Evolutionary conservation across 306 rosid genomes (phyloP).

Genomic region (Cicer judaicum): DNA sequence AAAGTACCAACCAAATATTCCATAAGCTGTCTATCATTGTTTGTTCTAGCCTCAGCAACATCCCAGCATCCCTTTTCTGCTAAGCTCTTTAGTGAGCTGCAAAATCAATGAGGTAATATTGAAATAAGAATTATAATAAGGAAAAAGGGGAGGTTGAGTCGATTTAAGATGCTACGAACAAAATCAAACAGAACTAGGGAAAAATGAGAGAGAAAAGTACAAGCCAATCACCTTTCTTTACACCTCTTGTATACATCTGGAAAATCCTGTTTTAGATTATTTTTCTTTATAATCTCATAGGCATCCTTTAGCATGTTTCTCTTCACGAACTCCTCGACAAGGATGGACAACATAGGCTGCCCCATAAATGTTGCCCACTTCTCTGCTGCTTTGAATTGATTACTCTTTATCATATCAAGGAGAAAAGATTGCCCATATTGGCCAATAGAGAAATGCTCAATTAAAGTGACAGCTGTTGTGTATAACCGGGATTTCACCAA

Average conservation of each 20-base stretch:
- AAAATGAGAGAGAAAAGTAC: constrained; percentile 30
- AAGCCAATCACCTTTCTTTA: constrained; percentile 72
- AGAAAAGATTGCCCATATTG: constrained; percentile 75
- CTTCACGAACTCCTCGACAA: constrained; percentile 63
- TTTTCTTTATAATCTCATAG: constrained; percentile 69
- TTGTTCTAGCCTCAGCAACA: constrained; percentile 85
- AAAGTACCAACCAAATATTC: constrained; percentile 79
- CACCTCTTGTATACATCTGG: constrained; percentile 78
- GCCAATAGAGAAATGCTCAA: constrained; percentile 78
- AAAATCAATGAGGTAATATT: constrained; percentile 39
- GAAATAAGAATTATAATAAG: constrained; percentile 34
- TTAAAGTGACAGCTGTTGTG: constrained; percentile 71
- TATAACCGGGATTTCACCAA: constrained; percentile 70
- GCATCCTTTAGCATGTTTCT: constrained; percentile 84
- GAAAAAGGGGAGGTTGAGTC: background rate
- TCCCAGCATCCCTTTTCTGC: constrained; percentile 99
- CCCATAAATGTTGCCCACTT: constrained; percentile 97
- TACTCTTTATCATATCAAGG: constrained; percentile 63
- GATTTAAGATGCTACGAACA: constrained; percentile 36
- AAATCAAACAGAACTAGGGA: constrained; percentile 38
- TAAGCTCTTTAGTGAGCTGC: constrained; percentile 79
- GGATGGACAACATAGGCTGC: constrained; percentile 69
- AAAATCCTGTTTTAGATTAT: constrained; percentile 76
- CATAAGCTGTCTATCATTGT: constrained; percentile 75
- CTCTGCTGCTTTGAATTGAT: constrained; percentile 87